A percentile compares a stretch with the other conserved stretches of the same genome.
These are phyloP conservation scores for Fraxinus baroniana DNA, from an alignment of 305 asterid species.

Conservation along the genomic window DNA sequence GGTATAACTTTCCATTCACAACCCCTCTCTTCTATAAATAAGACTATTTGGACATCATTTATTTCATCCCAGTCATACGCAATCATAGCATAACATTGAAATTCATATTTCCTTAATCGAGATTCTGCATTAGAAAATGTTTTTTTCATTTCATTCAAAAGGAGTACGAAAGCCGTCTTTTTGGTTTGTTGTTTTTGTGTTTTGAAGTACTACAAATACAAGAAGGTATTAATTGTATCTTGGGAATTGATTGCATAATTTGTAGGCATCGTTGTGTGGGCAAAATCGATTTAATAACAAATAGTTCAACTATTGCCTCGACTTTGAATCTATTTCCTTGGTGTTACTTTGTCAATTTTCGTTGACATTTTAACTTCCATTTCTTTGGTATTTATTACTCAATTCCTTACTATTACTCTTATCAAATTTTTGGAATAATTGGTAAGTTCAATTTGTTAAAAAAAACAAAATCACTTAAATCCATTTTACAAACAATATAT, in stretches of 20 bases:
- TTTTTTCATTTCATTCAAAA: too few species aligned
- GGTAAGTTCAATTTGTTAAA: too few species aligned
- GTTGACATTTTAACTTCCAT: neutral
- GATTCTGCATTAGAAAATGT: neutral
- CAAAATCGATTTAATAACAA: neutral
- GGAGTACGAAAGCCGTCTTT: too few species aligned
- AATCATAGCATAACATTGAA: neutral
- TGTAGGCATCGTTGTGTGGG: neutral
- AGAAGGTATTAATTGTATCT: neutral
- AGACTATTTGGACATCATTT: neutral
- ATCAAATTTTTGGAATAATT: too few species aligned
- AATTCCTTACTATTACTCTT: neutral
- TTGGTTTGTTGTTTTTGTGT: neutral
- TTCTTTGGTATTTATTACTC: neutral
- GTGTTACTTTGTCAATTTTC: neutral
- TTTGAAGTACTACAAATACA: neutral
- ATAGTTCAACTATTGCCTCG: neutral
- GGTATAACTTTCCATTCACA: neutral
- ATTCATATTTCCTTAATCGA: neutral
- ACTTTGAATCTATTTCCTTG: neutral
- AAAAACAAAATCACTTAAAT: neutral
- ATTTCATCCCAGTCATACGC: neutral
- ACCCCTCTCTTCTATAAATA: neutral
- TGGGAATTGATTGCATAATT: neutral
- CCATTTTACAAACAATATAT: neutral